phyloP scores from a whole-genome alignment of 495 filamentous ascomycete species.

The Penicillium simplicissimum region DNA sequence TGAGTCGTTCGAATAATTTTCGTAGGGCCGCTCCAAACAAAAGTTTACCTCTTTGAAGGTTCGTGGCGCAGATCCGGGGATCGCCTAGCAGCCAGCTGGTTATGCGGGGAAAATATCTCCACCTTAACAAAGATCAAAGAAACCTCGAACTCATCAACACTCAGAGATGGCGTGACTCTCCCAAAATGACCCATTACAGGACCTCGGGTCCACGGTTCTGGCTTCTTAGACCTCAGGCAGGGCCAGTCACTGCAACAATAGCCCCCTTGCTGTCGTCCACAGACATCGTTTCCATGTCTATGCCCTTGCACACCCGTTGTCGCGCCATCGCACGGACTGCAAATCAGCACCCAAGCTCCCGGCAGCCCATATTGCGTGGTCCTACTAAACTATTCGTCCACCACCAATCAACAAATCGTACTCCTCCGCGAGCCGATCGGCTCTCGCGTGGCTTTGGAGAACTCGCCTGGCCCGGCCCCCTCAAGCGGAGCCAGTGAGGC shows the following conservation, averaged over 20 bases:
- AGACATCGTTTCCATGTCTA: neutral
- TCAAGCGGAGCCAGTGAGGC: neutral
- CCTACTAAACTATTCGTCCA: slow-evolving; percentile 6
- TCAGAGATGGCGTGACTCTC: neutral
- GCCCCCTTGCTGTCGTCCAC: neutral
- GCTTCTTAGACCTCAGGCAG: neutral
- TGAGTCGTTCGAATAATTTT: too few species aligned
- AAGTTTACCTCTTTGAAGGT: neutral
- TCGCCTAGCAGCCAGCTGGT: neutral
- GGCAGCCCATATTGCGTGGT: neutral
- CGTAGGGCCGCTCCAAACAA: too few species aligned
- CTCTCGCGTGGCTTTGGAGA: slow-evolving; percentile 17
- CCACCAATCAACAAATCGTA: slow-evolving; percentile 7
- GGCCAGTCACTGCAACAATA: neutral
- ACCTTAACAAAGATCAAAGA: neutral
- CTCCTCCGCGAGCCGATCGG: slow-evolving; percentile 22
- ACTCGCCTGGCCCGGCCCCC: neutral
- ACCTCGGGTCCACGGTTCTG: neutral
- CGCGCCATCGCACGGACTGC: neutral
- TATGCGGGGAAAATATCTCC: neutral
- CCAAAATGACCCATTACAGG: neutral
- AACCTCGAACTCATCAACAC: neutral
- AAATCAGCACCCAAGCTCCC: slow-evolving; percentile 8
- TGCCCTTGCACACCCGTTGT: neutral
- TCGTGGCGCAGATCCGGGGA: neutral